phyloP scores from a whole-genome alignment of 495 filamentous ascomycete species.

The Tuber magnatum region DNA sequence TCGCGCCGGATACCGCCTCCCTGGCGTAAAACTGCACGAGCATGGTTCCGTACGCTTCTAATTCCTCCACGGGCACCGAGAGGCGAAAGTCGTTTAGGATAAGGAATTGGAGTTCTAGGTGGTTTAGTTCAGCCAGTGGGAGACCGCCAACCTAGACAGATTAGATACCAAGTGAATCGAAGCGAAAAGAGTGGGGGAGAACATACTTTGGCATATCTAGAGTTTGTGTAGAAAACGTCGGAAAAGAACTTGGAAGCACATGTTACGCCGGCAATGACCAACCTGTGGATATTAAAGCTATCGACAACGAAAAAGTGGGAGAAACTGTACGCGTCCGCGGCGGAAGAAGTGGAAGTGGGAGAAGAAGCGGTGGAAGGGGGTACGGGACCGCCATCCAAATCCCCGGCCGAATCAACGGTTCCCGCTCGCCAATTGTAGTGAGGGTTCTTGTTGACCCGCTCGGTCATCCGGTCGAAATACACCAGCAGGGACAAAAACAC shows the following conservation, averaged over 20 bases:
- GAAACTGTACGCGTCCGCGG: conserved; percentile 53
- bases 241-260: conserved; percentile 99
- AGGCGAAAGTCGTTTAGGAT: conserved; percentile 95
- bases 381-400: conserved; percentile 5
- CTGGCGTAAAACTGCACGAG: conserved; percentile 95
- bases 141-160: conserved; percentile 76
- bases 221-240: conserved; percentile 99
- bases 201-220: conserved; percentile 93
- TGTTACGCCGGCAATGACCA: conserved; percentile 95
- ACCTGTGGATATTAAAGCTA: conserved; percentile 96
- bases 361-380: conserved; percentile 17
- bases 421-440: conserved; percentile 34
- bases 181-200: conserved; percentile 1
- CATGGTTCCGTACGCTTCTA: conserved; percentile 98
- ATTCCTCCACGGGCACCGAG: conserved; percentile 84
- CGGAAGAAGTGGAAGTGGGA: conserved; percentile 8
- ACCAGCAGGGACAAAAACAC: conserved; percentile 92
- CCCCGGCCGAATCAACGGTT: conserved; percentile 22
- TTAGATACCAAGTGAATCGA: conserved; percentile 18
- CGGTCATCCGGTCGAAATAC: conserved; percentile 99
- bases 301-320: conserved; percentile 93
- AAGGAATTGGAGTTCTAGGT: conserved; percentile 93
- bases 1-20: conserved; percentile 63
- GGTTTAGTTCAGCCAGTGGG: conserved; percentile 92
- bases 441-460: conserved; percentile 67